A percentile compares a stretch with the other conserved stretches of the same genome.
Evolutionary conservation across 768 basidiomycete genomes (phyloP).

Genomic region (Lactarius evosmus): DNA sequence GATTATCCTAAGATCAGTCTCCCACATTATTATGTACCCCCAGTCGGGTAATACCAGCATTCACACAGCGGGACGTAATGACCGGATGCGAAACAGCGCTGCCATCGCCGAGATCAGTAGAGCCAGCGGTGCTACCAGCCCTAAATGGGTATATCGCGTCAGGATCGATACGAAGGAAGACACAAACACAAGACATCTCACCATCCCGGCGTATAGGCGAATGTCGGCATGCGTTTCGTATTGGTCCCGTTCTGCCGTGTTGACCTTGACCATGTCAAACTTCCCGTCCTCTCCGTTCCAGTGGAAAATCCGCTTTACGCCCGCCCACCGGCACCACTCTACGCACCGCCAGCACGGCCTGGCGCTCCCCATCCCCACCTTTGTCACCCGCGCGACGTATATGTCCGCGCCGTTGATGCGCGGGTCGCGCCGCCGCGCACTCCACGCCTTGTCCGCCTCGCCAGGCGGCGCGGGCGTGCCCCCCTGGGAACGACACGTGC

Average conservation of each 20-base stretch:
- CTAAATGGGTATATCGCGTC: not conserved
- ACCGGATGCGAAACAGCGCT: not conserved
- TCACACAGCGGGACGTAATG: not conserved
- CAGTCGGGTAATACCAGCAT: not conserved
- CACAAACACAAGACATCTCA: conserved; percentile 32
- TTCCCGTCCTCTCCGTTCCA: conserved; percentile 41
- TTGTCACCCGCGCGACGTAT: conserved; percentile 51
- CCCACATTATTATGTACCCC: not conserved
- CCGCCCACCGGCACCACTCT: conserved; percentile 56
- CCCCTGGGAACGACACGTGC: conserved; percentile 3
- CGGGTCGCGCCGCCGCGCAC: conserved; percentile 39
- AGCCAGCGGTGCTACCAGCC: conserved; percentile 12
- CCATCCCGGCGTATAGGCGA: conserved; percentile 44
- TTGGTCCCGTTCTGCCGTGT: conserved; percentile 37
- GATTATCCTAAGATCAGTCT: not conserved
- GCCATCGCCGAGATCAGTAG: not conserved
- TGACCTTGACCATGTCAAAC: conserved; percentile 48
- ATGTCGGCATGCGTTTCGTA: conserved; percentile 49
- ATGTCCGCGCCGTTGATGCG: conserved; percentile 52
- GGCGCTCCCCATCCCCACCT: conserved; percentile 48
- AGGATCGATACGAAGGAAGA: not conserved
- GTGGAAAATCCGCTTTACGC: conserved; percentile 54
- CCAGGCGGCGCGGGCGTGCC: conserved; percentile 17
- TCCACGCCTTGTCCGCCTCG: conserved; percentile 34
- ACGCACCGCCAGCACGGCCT: conserved; percentile 56